Conservation (phyloP, 2,329 filamentous ascomycete genomes). For the Graphilbum sp. region DNA sequence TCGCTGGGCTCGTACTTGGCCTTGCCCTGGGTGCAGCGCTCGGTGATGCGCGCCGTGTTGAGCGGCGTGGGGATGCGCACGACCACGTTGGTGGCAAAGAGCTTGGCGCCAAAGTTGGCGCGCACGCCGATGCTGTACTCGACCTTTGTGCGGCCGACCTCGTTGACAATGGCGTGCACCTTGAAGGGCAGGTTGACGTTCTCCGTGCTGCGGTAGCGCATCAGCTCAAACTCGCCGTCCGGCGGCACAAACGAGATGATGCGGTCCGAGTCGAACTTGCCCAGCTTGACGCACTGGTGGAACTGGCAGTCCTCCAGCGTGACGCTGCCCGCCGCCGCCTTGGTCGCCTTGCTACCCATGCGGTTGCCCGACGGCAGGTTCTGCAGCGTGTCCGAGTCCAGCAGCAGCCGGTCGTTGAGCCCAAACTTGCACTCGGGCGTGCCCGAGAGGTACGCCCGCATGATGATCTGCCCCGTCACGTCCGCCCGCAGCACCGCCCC, state of each 20-base stretch:
- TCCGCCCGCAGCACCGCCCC: slow-evolving; percentile 90
- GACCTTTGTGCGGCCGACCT: slow-evolving; percentile 91
- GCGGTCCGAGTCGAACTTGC: slow-evolving; percentile 88
- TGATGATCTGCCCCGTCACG: slow-evolving; percentile 93
- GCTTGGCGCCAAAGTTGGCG: slow-evolving; percentile 88
- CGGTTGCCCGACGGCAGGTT: slow-evolving; percentile 58
- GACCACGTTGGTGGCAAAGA: slow-evolving; percentile 93
- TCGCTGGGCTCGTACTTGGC: slow-evolving; percentile 97
- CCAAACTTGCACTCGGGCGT: slow-evolving; percentile 99
- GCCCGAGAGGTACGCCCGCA: slow-evolving; percentile 92
- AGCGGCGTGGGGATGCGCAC: slow-evolving; percentile 89
- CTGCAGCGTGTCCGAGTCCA: slow-evolving; percentile 59
- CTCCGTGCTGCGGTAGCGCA: slow-evolving; percentile 95
- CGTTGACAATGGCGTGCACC: slow-evolving; percentile 95
- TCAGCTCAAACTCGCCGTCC: slow-evolving; percentile 95
- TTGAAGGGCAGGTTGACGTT: slow-evolving; percentile 99
- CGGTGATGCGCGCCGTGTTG: slow-evolving; percentile 87
- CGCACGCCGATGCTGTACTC: slow-evolving; percentile 97
- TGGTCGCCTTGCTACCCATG: slow-evolving; percentile 74
- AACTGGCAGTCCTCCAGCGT: slow-evolving; percentile 97
- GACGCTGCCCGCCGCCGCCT: slow-evolving; percentile 87
- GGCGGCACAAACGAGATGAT: slow-evolving; percentile 96
- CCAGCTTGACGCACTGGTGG: slow-evolving; percentile 95
- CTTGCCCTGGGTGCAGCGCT: slow-evolving; percentile 87
- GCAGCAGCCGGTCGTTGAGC: slow-evolving; percentile 80